A percentile compares a stretch with the other conserved stretches of the same genome.
phyloP scores from a whole-genome alignment of 164 flowering plant species.

The Umbilicus rupestris region DNA sequence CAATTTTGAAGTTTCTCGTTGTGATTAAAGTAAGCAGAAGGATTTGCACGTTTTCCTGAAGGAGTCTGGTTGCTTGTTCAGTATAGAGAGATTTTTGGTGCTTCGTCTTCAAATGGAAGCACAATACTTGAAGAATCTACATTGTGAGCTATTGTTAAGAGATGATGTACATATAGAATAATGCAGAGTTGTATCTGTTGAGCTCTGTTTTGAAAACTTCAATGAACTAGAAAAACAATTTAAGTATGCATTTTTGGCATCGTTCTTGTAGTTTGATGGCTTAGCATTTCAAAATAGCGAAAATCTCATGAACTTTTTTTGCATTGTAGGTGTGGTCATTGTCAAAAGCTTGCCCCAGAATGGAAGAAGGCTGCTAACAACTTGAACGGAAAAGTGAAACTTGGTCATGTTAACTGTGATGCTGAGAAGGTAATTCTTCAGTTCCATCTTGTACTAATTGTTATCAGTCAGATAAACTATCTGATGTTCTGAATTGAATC shows the following conservation, averaged over 20 bases:
- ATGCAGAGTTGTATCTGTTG: too few relatives aligned
- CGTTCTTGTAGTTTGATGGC: background rate
- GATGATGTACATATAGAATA: background rate
- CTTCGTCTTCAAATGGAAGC: too few relatives aligned
- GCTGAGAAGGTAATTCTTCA: slow-evolving; percentile 53
- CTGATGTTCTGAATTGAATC: background rate
- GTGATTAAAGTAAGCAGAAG: too few relatives aligned
- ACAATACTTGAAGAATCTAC: too few relatives aligned
- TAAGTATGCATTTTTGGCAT: background rate
- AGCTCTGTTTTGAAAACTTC: too few relatives aligned
- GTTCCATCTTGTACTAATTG: background rate
- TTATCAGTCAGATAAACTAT: background rate
- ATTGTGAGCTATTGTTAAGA: too few relatives aligned
- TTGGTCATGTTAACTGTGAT: slow-evolving; percentile 95
- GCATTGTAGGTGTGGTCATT: slow-evolving; percentile 92
- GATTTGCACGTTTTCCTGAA: too few relatives aligned
- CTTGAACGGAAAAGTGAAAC: slow-evolving; percentile 86
- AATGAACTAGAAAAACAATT: too few relatives aligned
- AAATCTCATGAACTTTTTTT: background rate
- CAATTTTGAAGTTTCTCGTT: too few relatives aligned
- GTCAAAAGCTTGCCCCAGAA: slow-evolving; percentile 94
- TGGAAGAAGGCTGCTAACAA: slow-evolving; percentile 94
- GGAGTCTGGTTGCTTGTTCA: too few relatives aligned
- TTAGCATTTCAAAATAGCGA: background rate
- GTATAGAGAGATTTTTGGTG: too few relatives aligned